phyloP scores from a whole-genome alignment of 1,284 basidiomycete species.

The Polyporus tsugae region DNA sequence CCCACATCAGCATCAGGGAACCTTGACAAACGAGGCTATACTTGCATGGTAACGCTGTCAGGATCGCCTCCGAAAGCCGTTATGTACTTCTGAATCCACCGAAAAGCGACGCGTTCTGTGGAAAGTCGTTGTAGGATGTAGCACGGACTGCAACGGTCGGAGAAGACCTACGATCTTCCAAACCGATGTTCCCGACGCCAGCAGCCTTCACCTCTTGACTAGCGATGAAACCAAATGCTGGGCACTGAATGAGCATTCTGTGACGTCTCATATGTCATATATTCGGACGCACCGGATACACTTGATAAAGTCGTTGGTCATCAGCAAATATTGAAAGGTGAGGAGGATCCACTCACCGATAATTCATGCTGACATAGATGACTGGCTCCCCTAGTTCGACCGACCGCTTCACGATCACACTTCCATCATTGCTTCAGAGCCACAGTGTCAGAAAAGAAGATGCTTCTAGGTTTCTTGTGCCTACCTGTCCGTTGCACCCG shows the following conservation, averaged over 20 bases:
- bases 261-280: background rate
- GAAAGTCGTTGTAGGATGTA: background rate
- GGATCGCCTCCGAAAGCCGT: constrained; percentile 69
- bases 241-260: background rate
- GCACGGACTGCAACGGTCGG: background rate
- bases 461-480: background rate
- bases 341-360: constrained; percentile 16
- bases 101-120: constrained; percentile 34
- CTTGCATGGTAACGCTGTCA: constrained; percentile 62
- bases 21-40: background rate
- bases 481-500: constrained; percentile 24
- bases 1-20: background rate
- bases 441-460: background rate
- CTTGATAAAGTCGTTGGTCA: background rate
- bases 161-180: constrained; percentile 55
- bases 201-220: constrained; percentile 56
- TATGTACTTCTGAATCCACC: constrained; percentile 66
- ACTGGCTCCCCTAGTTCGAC: constrained; percentile 45
- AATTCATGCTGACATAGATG: constrained; percentile 27
- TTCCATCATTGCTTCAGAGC: constrained; percentile 35
- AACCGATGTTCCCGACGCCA: constrained; percentile 60
- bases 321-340: background rate
- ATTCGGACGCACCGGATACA: constrained; percentile 4
- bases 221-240: constrained; percentile 26
- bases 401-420: constrained; percentile 43